Evolutionary conservation across 1,139 yeast species (phyloP), one percentile per base, ranked within the genome.

Genomic region (Debaryomyces nepalensis): DNA sequence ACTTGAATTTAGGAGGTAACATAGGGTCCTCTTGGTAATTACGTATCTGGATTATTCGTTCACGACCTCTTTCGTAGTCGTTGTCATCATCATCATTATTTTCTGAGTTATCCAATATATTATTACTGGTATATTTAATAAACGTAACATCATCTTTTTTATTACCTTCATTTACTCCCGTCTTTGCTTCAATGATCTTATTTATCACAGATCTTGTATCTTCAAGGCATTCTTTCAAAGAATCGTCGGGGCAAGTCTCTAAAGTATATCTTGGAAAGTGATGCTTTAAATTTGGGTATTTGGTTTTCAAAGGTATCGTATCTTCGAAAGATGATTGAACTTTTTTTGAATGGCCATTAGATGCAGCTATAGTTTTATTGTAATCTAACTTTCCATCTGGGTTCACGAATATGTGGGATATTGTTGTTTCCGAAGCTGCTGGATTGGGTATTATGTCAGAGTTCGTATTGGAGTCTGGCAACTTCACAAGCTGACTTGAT

Each of bases 1-100:
- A 79, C 57, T 84, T 84, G 66, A 85, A 84, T 48, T 81, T 81
- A 0, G 93, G 83, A 0, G 97, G 97, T 24, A 88, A 81, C 76
- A 91, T 76, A 0, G 98, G 99, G 65, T 93, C 99, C 40, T 79
- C 77, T 44, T 81, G 78, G 41, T 61, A 63, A 21, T 59, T 58
- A 39, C 63, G 53, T 21, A 72, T 61, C 42, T 68, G 68, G 4
- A 73, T 55, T 0, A 55, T 49, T 35, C 64, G 57, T 26, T 55
- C 62, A 15, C 53, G 41, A 3, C 59, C 60, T 19, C 55, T 41
- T 26, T 39, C 49, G 6, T n/a, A n/a, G n/a, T 44, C 49, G 2
- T 44, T 39, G 4, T 54, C 47, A 9, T 52, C 49, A 14, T 44
- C 47, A 9, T 40, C 44, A 2, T 41, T 33, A 27, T 26, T 33